Base-by-base conservation (phyloP, 73 alveolate genomes). In the Stentor roeselii region DNA sequence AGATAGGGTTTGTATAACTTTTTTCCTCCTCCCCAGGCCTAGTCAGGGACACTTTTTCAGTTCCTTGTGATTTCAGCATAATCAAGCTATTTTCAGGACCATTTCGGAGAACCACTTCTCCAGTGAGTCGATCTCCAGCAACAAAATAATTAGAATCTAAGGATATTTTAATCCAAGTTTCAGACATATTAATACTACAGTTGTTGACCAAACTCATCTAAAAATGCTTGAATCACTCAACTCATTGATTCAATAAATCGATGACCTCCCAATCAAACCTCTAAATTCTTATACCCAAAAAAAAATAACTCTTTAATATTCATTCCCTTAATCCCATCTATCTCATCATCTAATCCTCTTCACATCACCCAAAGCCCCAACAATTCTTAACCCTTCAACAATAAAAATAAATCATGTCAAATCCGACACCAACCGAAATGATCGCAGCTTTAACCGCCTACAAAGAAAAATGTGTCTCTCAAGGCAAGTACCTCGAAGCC, bases 341-440 rank as follows among this genome's bases (percentile, higher is more conserved):
- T n/a, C n/a, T n/a, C n/a, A n/a, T n/a, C n/a, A n/a, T n/a, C n/a
- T n/a, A n/a, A n/a, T n/a, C n/a, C n/a, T n/a, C n/a, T n/a, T n/a
- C n/a, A n/a, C n/a, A n/a, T n/a, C n/a, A n/a, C n/a, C n/a, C n/a
- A n/a, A n/a, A n/a, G n/a, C n/a, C n/a, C n/a, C n/a, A n/a, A n/a
- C n/a, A n/a, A n/a, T n/a, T n/a, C n/a, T n/a, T n/a, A n/a, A n/a
- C n/a, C n/a, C n/a, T n/a, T n/a, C n/a, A n/a, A n/a, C n/a, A n/a
- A n/a, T n/a, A n/a, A n/a, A n/a, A n/a, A n/a, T n/a, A n/a, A n/a
- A n/a, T n/a, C n/a, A n/a, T n/a, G n/a, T n/a, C n/a, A n/a, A n/a
- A n/a, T n/a, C n/a, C n/a, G n/a, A n/a, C n/a, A n/a, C 80, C 80
- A 21, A 67, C 80, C 11, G 41, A 67, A 67, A 67, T 67, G 80